A percentile compares a stretch with the other conserved stretches of the same genome.
phyloP scores from a whole-genome alignment of 441 rosid genomes.

The Brassica balearica region DNA sequence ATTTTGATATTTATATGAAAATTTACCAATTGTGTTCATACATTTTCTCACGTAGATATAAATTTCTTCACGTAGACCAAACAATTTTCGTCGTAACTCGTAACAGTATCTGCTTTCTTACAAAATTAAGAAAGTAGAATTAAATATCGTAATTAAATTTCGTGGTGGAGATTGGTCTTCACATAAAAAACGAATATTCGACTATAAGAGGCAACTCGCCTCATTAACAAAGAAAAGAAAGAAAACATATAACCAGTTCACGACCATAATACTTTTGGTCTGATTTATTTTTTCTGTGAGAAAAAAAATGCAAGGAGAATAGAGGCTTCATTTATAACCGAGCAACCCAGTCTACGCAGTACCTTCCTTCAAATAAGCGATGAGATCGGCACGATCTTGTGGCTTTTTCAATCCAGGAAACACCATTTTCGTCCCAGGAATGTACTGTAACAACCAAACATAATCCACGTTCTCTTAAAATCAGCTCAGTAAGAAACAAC shows the following conservation, averaged over 20 bases:
- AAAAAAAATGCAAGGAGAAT: constrained; percentile 17
- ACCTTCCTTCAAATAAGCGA: constrained; percentile 61
- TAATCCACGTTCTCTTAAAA: no score
- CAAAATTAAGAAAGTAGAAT: not conserved
- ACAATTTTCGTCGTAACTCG: not conserved
- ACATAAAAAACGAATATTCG: constrained; percentile 29
- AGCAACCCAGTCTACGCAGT: constrained; percentile 46
- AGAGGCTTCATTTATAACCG: not conserved
- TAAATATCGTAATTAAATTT: not conserved
- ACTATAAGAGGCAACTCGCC: constrained; percentile 26
- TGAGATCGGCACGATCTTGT: constrained; percentile 65
- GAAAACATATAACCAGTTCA: constrained; percentile 14
- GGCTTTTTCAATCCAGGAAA: constrained; percentile 74
- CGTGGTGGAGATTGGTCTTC: constrained; percentile 10
- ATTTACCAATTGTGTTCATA: not conserved
- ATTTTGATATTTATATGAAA: no score
- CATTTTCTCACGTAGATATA: not conserved
- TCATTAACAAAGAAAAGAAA: not conserved
- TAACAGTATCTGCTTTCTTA: not conserved
- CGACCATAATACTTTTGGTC: constrained; percentile 33
- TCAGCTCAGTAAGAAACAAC: not conserved
- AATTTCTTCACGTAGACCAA: not conserved
- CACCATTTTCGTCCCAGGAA: constrained; percentile 71
- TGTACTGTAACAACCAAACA: constrained; percentile 48
- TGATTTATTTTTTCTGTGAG: constrained; percentile 29